Evolutionary conservation across 352 stramenopile species (phyloP), one percentile per base, ranked within the genome.

Genomic region (Pythium rishiriense): DNA sequence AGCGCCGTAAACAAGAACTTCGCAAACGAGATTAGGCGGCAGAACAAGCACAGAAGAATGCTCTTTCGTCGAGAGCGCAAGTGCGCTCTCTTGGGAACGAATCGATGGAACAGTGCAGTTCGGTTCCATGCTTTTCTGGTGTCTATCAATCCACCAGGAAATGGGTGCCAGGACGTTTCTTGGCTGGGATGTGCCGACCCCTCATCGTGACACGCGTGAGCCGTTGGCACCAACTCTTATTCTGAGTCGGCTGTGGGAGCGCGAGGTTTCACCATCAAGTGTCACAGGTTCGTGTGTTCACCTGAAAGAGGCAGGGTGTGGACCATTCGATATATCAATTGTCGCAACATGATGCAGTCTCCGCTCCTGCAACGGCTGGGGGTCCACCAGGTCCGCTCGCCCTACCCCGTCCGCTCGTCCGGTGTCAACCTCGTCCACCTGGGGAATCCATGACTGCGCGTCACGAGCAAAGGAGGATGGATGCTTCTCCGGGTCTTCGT

Each of bases 401-500:
- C 59, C 59, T 66, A 66, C 0, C 29, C 59, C 39, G 28, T 48
- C 17, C 46, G 24, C 29, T 31, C 3, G 26, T 43, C 39, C 37
- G 37, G 37, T 51, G n/a, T 29, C 24, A 54, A 45, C 6, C 29
- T 46, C 37, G 51, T 54, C 8, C 19, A 25, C 22, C 21, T 9
- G 4, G 3, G 14, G 17, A 25, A 58, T 45, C 25, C 48, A 60
- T 66, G 59, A 48, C 14, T 22, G 59, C 43, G 59, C 59, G 50
- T 66, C 59, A 66, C 54, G 21, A 42, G 49, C 49, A 29, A n/a
- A 42, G 28, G 46, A 43, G 37, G 37, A 43, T n/a, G 37, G 5
- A 35, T 12, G 14, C 37, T 43, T 43, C 33, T 39, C n/a, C n/a
- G n/a, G n/a, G n/a, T n/a, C 33, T 39, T 43, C 37, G 37, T 43